Evolutionary conservation across 148 eudicot genomes (phyloP), one percentile per base, ranked within the genome.

Genomic region (Chenopodium quinoa): DNA sequence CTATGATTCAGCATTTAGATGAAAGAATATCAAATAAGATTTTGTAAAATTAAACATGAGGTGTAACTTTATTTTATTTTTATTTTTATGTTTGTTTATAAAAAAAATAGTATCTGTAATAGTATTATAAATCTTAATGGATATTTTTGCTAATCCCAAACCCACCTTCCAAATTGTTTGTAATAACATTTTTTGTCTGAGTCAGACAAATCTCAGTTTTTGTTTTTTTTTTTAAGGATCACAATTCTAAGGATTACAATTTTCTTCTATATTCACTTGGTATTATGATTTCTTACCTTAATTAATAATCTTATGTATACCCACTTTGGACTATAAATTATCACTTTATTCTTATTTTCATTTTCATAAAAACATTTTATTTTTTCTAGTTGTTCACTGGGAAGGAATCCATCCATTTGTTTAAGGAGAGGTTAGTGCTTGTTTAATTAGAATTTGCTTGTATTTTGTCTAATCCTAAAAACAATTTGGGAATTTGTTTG

Each of bases 221-320:
- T 40, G 6, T 40, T 40, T 40, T 40, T 40, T 40, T 40, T 40
- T 40, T 7, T 6, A 40, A 40, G 44, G 44, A 40, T 40, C 44
- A 40, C 44, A 40, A 40, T 40, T 40, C 44, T 40, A 40, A 40
- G 44, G 44, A 40, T 40, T 20, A 4, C 22, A 58, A 4, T 58
- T 14, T 58, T 20, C 17, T 58, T 58, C 63, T 13, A 58, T 14
- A 58, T 58, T 58, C 17, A 7, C 1, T 68, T 31, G 72, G 19
- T 56, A 8, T 76, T 14, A 60, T 76, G 78, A 76, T 76, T 32
- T 32, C 44, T 7, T 76, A 31, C 78, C 78, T 16, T 76, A 76
- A 29, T 58, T 2, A 34, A 32, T 4, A 0, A 16, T 10, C n/a
- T 23, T 23, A n/a, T 25, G 11, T 65, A 25, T 3, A 47, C 17